Base-by-base conservation (phyloP, 78 protist genomes). In the Dictyostelium capitatum region DNA sequence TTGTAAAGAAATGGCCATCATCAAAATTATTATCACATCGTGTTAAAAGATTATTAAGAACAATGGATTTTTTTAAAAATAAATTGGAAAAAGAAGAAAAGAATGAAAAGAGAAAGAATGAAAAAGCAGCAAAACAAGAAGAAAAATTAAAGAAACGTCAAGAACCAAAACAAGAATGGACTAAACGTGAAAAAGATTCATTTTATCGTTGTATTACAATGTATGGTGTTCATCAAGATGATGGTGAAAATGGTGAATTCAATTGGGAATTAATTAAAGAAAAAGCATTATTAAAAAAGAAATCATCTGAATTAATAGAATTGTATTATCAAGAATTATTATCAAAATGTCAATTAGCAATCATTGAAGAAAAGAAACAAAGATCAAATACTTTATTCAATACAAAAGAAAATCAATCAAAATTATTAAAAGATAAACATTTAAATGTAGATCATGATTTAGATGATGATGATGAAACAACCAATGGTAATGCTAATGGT, bases 191-290 rank as follows among this genome's bases (percentile, higher is more conserved):
- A 57, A 83, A 87, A 32, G 28, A 30, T 25, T 93, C 89, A 12
- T 93, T 93, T 43, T 79, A 93, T 56, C 57, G 81, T 43, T 53
- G 64, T 62, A 59, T 93, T 30, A 59, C 62, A 12, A 37, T 81
- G 37, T 85, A 65, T 67, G 96, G 96, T 64, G 69, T 93, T 23
- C 32, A 46, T 47, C 83, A 75, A 30, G 70, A 47, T 4, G 70
- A 23, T 11, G 23, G 43, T 25, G 11, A 8, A 23, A 3, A 1
- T 23, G 4, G 43, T 9, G 92, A 85, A 51, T 69, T 53, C 48
- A 65, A 70, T 23, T 93, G 91, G 91, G 96, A 93, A 23, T 41
- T 59, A 41, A 75, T 93, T 80, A 73, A 81, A 47, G 92, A 93
- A 14, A 75, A 78, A 43, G 96, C 96, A 1, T 78, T 72, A 23